Evolutionary conservation across 805 yeast species (phyloP).

Genomic region (Wickerhamiella nectarea): DNA sequence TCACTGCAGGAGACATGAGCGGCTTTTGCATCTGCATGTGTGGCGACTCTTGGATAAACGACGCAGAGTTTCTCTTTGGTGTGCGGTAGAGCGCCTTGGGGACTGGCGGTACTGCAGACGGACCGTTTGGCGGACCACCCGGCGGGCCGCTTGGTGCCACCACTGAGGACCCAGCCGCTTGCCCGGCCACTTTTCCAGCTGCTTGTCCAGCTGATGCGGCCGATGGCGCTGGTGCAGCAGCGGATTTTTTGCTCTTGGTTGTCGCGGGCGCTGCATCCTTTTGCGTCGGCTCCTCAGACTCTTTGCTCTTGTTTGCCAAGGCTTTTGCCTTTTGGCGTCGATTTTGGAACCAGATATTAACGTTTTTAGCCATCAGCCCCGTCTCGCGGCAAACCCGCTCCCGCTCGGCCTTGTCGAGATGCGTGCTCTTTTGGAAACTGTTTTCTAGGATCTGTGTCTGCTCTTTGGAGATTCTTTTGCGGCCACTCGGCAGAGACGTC

Average conservation of each 20-base stretch:
- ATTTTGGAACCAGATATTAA: slow-evolving; percentile 90
- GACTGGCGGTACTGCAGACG: neutral
- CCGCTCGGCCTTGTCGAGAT: slow-evolving; percentile 60
- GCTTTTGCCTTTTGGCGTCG: slow-evolving; percentile 51
- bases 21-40: slow-evolving; percentile 5
- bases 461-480: slow-evolving; percentile 23
- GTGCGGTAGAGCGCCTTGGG: neutral
- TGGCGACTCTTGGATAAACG: slow-evolving; percentile 4
- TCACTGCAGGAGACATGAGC: slow-evolving; percentile 5
- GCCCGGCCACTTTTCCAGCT: neutral
- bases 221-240: neutral
- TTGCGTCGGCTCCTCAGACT: too few species aligned
- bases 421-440: slow-evolving; percentile 60
- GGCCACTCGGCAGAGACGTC: neutral
- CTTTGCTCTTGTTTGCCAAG: slow-evolving; percentile 16
- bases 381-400: slow-evolving; percentile 57
- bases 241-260: too few species aligned
- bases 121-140: too few species aligned
- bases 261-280: too few species aligned
- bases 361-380: slow-evolving; percentile 71
- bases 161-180: neutral
- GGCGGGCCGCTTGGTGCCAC: too few species aligned
- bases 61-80: slow-evolving; percentile 5
- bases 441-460: slow-evolving; percentile 42
- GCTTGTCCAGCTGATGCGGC: neutral